Percentiles rank a stretch among this genome's conserved stretches.
phyloP scores from a whole-genome alignment of 106 monocot species.

The Agapanthus africanus region DNA sequence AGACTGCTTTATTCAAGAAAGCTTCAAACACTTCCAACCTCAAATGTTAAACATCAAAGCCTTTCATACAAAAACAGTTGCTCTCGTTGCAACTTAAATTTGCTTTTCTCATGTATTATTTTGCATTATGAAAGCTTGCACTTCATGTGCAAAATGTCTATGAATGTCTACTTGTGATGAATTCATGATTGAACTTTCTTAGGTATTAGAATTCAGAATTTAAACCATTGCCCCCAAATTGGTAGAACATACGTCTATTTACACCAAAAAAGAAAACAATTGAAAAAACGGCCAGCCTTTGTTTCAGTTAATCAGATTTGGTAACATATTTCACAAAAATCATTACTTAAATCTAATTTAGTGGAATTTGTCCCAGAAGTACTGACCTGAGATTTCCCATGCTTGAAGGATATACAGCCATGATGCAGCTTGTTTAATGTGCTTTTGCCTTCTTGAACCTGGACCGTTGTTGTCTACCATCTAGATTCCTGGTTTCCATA shows the following conservation, averaged over 20 bases:
- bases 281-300: too few species aligned
- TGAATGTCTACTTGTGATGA: background rate
- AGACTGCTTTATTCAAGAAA: background rate
- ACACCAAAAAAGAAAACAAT: too few species aligned
- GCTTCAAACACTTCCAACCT: background rate
- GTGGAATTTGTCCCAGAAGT: background rate
- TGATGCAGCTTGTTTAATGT: background rate
- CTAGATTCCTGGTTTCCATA: background rate
- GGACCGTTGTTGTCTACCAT: background rate
- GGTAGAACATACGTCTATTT: background rate
- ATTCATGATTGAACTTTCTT: background rate
- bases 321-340: constrained; percentile 22
- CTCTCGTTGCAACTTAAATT: background rate
- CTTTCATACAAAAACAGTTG: background rate
- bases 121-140: background rate
- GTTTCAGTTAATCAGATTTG: background rate
- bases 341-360: background rate
- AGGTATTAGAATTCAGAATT: background rate
- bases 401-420: background rate
- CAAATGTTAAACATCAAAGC: background rate
- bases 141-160: background rate
- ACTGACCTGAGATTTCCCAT: background rate
- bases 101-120: background rate
- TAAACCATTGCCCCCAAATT: background rate
- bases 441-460: background rate